Percentiles rank a stretch among this genome's conserved stretches.
Evolutionary conservation across 2,329 filamentous ascomycete genomes (phyloP).

Genomic region (Pezicula rhizophila): DNA sequence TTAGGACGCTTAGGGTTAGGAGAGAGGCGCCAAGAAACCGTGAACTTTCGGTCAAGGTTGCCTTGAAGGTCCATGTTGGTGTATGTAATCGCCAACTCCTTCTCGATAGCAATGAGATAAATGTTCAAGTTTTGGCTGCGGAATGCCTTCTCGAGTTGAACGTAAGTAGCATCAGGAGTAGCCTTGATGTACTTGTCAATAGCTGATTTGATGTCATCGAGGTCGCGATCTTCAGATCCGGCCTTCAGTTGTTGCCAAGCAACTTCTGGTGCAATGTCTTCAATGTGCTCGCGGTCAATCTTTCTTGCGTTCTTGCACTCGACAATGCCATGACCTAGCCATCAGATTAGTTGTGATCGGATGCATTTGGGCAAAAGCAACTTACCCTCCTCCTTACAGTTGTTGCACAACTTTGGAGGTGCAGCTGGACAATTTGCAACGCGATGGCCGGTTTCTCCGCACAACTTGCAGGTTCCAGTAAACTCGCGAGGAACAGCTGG

Average conservation of each 20-base stretch:
- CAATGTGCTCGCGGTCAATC: constrained; percentile 46
- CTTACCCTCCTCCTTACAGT: constrained; percentile 56
- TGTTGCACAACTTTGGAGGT: constrained; percentile 49
- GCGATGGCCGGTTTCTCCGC: constrained; percentile 46
- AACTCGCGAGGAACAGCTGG: constrained; percentile 40
- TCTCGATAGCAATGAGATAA: constrained; percentile 58
- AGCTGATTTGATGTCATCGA: constrained; percentile 57
- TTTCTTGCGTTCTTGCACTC: constrained; percentile 56
- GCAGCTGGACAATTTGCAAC: constrained; percentile 58
- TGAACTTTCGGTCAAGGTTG: constrained; percentile 58
- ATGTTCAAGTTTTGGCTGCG: constrained; percentile 47
- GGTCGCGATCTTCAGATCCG: constrained; percentile 48
- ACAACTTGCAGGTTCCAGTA: constrained; percentile 54
- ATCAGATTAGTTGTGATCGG: background rate
- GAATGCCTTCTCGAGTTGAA: constrained; percentile 55
- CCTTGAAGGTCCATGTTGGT: constrained; percentile 71
- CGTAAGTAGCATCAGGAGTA: constrained; percentile 49
- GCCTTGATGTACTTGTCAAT: constrained; percentile 57
- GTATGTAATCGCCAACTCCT: constrained; percentile 47
- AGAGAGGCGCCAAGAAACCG: constrained; percentile 56
- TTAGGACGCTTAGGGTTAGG: constrained; percentile 51
- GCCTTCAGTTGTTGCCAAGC: constrained; percentile 52
- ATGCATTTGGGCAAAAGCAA: background rate
- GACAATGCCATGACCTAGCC: constrained; percentile 45
- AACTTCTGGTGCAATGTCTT: constrained; percentile 43